Conservation (phyloP, 2,329 filamentous ascomycete species). For the Trichophyton rubrum region DNA sequence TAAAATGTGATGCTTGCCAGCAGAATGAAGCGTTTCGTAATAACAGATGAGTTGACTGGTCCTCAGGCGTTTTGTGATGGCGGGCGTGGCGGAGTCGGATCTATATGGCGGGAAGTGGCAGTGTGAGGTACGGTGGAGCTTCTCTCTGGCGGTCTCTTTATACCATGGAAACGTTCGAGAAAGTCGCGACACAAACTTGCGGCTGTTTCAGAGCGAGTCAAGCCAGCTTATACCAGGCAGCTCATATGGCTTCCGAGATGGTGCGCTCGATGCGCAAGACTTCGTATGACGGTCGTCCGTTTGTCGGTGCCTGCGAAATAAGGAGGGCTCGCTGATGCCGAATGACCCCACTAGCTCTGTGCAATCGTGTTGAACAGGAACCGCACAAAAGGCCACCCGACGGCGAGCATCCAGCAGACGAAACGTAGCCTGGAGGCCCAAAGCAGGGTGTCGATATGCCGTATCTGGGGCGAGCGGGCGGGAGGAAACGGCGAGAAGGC, state of each 20-base stretch:
- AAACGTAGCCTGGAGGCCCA: not conserved
- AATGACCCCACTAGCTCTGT: not conserved
- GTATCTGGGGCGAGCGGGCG: not conserved
- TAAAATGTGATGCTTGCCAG: not conserved
- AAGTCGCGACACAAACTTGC: not conserved
- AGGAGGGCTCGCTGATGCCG: not conserved
- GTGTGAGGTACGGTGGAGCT: constrained; percentile 1
- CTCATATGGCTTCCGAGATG: not conserved
- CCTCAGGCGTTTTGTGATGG: not conserved
- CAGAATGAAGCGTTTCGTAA: not conserved
- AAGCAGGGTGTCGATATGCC: not conserved
- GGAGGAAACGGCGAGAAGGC: not conserved
- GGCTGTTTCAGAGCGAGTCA: not conserved
- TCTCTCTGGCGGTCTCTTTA: not conserved
- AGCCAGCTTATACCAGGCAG: not conserved
- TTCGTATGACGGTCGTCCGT: not conserved
- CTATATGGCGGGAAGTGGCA: not conserved
- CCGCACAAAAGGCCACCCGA: not conserved
- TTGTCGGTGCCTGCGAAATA: not conserved
- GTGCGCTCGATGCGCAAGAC: not conserved
- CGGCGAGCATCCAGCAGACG: not conserved
- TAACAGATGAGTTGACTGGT: not conserved
- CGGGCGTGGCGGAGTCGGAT: constrained; percentile 1
- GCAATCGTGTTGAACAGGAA: not conserved
- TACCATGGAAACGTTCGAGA: not conserved